Evolutionary conservation across 805 yeast species (phyloP), one percentile per base, ranked within the genome.

Genomic region (Pichia cephalocereana): DNA sequence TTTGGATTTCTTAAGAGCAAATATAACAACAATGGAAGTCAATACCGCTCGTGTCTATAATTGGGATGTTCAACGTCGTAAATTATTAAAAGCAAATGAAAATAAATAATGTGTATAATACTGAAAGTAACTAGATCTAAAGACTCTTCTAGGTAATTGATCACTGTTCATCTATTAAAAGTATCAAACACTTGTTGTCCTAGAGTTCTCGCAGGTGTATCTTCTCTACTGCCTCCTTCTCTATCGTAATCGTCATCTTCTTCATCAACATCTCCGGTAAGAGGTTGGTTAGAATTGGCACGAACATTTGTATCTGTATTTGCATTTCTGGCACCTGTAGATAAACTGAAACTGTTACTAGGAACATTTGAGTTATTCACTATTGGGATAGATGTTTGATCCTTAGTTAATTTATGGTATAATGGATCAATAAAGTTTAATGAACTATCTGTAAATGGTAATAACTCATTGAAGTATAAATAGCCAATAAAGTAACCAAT

Each of bases 11-110:
- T 72, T 83, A 52, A 78, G 93, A 54, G 93, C 86, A 55, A 89
- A 89, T 58, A 90, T 91, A 53, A 93, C 99, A 15, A 91, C 97
- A 4, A 87, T 93, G 90, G 98, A 93, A 65, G 99, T 93, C 45
- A 93, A 93, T 62, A 88, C 96, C 17, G 97, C 99, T 1, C 76
- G 99, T 54, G 74, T 86, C 62, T 86, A 86, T 62, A 86, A 86
- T 59, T 86, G 91, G 90, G 95, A 85, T 61, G 91, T 86, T 10
- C 86, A 83, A 60, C 75, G 86, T 66, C 77, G 90, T 64, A 83
- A 70, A 65, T 69, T 57, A 60, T 43, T 57, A 19, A 71, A 73
- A 53, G 67, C 26, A 15, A 19, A 30, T 2, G 38, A 39, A 6
- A 36, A 30, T 40, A 46, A 30, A 6, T 23, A 23, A 23, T 23